Evolutionary conservation across 1,139 yeast genomes (phyloP).

Genomic region (Nematodospora anomalae): DNA sequence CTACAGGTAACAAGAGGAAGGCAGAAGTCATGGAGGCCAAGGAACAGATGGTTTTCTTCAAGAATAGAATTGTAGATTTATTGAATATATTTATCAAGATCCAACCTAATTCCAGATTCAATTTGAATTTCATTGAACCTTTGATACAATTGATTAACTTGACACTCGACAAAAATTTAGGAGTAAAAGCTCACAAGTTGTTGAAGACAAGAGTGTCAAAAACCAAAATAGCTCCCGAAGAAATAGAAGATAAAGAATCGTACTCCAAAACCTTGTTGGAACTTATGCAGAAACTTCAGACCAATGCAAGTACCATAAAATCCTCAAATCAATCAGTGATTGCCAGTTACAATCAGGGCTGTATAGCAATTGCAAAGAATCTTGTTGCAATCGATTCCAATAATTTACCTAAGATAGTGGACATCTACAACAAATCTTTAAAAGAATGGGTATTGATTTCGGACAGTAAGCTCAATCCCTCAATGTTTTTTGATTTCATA

Average conservation of each 20-base stretch:
- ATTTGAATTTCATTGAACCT: slow-evolving; percentile 54
- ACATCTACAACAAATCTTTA: slow-evolving; percentile 56
- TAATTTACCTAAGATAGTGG: slow-evolving; percentile 41
- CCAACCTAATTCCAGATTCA: slow-evolving; percentile 44
- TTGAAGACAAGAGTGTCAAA: slow-evolving; percentile 67
- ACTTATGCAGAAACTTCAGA: slow-evolving; percentile 33
- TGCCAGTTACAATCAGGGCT: slow-evolving; percentile 58
- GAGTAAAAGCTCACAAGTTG: slow-evolving; percentile 72
- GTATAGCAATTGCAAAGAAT: slow-evolving; percentile 63
- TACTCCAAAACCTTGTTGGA: slow-evolving; percentile 21
- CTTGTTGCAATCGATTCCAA: slow-evolving; percentile 38
- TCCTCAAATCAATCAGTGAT: slow-evolving; percentile 52
- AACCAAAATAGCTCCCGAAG: slow-evolving; percentile 32
- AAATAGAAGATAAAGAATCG: slow-evolving; percentile 19
- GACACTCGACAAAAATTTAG: slow-evolving; percentile 69
- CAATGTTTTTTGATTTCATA: slow-evolving; percentile 72
- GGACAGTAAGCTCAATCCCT: slow-evolving; percentile 54
- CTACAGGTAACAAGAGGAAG: slow-evolving; percentile 67
- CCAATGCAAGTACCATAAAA: slow-evolving; percentile 41
- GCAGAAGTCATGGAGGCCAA: slow-evolving; percentile 72
- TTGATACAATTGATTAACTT: slow-evolving; percentile 57
- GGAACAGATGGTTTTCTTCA: slow-evolving; percentile 77
- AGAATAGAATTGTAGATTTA: slow-evolving; percentile 74
- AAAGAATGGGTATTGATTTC: slow-evolving; percentile 58
- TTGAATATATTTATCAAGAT: slow-evolving; percentile 59